Evolutionary conservation across 345 rosid genomes (phyloP), one percentile per base, ranked within the genome.

Genomic region (Pistacia atlantica): DNA sequence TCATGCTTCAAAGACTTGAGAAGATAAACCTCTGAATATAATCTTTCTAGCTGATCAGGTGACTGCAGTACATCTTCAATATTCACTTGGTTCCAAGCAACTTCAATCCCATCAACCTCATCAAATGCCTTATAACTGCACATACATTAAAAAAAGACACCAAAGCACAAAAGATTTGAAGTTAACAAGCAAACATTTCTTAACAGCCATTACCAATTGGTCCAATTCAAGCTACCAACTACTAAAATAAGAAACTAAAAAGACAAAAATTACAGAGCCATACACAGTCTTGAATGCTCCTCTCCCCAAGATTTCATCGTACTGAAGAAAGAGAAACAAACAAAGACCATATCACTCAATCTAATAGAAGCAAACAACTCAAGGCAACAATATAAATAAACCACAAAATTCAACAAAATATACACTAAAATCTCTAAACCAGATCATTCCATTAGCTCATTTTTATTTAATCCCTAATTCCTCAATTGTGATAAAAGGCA

Each of bases 211-310:
- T 11, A 72, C 0, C 42, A 38, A 38, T 6, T 38, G 42, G 42
- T 38, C 11, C 28, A 28, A 20, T 4, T 55, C 18, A 55, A 42
- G 61, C 52, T 33, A 57, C 31, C 17, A 35, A 13, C 8, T 10
- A 60, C 11, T 0, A 60, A 25, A 51, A 42, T 7, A 77, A n/a
- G 5, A 72, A 64, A 72, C 65, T 35, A 25, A 64, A 55, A 77
- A 71, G 78, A 74, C 28, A 22, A 18, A 79, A 75, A 84, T 70
- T 68, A 60, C n/a, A 80, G 87, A 87, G 83, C 64, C 91, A 91
- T 95, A 93, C 90, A 95, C 98, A 80, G 92, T 91, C 93, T 95
- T 95, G 92, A 90, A 95, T 58, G 98, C 98, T 76, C 98, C 98
- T 84, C 81, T 89, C 73, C 98, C 98, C 84, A 95, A 76, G 56